Base-by-base conservation (phyloP, 2,329 filamentous ascomycete genomes). In the Thielaviopsis musarum region DNA sequence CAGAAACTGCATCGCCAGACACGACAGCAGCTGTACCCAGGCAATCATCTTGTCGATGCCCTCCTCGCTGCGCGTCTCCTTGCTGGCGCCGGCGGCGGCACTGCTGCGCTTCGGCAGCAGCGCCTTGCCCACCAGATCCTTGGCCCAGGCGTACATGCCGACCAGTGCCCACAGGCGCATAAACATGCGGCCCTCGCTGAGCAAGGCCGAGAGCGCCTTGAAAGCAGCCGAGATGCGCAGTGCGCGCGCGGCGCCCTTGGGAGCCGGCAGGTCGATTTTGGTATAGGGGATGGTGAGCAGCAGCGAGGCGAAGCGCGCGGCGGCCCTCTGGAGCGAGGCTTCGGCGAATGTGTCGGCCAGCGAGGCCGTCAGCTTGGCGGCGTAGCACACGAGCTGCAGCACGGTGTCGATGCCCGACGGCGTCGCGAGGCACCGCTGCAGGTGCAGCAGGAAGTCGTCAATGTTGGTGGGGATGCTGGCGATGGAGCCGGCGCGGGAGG, bases 131-230 rank as follows among this genome's bases (percentile, higher is more conserved):
- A 76, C 61, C n/a, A 83, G 72, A 59, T 68, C 70, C 63, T 80
- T 77, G 17, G 76, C 82, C 76, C 84, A 86, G 64, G 83, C 74
- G 70, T 88, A 87, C 69, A 95, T 75, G 56, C 83, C 83, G 67
- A 95, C 66, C 66, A 91, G 69, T 0, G 82, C 84, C 85, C 88
- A 95, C 30, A 96, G 76, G 0, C 90, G 79, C 63, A 80, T 73
- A 68, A 91, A 88, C 61, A 83, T 85, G 62, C 87, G 77, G 62
- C 83, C 80, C 67, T 93, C 87, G 65, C 77, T 77, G 54, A 93
- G 75, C 58, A 91, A 73, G 38, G 71, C 76, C 19, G 83, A 81
- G 15, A 95, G 75, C 15, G 73, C 77, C 71, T 74, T 77, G 67
- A 88, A 73, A 66, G 78, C 71, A 9, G 61, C 61, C n/a, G 54